phyloP scores from a whole-genome alignment of 495 filamentous ascomycete genomes.

The Thermothielavioides terrestris region DNA sequence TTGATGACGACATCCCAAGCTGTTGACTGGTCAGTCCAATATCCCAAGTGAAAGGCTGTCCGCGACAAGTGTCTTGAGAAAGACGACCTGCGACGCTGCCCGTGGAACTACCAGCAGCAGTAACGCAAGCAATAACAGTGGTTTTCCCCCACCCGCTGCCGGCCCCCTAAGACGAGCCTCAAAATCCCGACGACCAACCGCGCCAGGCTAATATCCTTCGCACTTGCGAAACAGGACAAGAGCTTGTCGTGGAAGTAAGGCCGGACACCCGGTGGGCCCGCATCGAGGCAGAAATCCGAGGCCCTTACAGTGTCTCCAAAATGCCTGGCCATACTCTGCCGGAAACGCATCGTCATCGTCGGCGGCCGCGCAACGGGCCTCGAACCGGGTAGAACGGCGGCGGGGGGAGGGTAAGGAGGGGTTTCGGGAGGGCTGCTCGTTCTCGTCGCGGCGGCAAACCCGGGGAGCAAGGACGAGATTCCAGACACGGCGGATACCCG shows the following conservation, averaged over 20 bases:
- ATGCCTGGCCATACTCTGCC: conserved; percentile 26
- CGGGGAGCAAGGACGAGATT: neutral
- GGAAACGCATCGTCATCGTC: conserved; percentile 25
- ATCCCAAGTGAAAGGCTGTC: neutral
- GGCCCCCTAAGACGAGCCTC: neutral
- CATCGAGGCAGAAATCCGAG: neutral
- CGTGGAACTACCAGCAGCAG: neutral
- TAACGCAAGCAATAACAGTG: neutral
- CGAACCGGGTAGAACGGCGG: neutral
- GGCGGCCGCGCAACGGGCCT: neutral
- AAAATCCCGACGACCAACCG: neutral
- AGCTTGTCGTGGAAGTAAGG: no score
- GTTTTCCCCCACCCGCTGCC: no score
- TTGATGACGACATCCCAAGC: conserved; percentile 25
- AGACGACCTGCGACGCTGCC: neutral
- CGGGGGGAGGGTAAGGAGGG: no score
- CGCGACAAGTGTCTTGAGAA: neutral
- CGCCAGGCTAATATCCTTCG: neutral
- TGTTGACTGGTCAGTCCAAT: conserved; percentile 2
- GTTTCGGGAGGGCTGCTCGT: neutral
- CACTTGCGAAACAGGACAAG: neutral
- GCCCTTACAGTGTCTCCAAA: conserved; percentile 29
- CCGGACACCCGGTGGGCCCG: no score
- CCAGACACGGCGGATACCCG: neutral
- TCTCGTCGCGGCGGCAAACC: neutral